Evolutionary conservation across 2,329 filamentous ascomycete genomes (phyloP).

Genomic region (Cryphonectria parasitica): DNA sequence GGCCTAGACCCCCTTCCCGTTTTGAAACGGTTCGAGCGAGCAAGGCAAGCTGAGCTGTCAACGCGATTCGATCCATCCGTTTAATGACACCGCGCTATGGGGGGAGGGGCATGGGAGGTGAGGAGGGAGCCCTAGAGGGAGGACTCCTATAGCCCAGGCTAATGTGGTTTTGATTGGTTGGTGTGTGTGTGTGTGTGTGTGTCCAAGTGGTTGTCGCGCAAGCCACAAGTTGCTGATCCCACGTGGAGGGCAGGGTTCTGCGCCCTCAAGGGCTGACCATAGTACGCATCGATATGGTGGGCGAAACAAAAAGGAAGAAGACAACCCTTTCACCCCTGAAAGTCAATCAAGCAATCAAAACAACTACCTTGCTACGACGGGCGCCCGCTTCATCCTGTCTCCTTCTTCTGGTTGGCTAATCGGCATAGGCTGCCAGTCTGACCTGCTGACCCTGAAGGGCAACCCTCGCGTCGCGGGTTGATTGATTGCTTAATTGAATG

Average conservation of each 20-base stretch:
- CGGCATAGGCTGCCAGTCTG: not conserved
- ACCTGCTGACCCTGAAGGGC: not conserved
- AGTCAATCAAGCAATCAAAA: not conserved
- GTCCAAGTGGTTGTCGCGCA: not conserved
- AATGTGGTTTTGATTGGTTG: not conserved
- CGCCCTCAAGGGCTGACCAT: not conserved
- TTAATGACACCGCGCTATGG: not conserved
- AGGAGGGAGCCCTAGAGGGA: too few species aligned
- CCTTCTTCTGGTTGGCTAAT: not conserved
- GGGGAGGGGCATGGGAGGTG: too few species aligned
- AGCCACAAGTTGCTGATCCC: constrained; percentile 14
- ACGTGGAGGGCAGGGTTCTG: constrained; percentile 20
- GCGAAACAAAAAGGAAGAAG: not conserved
- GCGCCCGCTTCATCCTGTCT: not conserved
- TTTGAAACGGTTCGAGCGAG: constrained; percentile 1
- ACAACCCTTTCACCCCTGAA: constrained; percentile 8
- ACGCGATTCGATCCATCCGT: not conserved
- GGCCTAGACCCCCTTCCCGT: too few species aligned
- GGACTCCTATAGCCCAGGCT: not conserved
- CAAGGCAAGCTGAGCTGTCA: not conserved
- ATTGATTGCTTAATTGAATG: not conserved
- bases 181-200: not conserved
- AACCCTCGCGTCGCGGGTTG: not conserved
- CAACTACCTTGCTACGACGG: not conserved
- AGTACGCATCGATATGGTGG: not conserved